Evolutionary conservation across 176 grass and related monocot genomes (phyloP).

Genomic region (Lolium perenne): DNA sequence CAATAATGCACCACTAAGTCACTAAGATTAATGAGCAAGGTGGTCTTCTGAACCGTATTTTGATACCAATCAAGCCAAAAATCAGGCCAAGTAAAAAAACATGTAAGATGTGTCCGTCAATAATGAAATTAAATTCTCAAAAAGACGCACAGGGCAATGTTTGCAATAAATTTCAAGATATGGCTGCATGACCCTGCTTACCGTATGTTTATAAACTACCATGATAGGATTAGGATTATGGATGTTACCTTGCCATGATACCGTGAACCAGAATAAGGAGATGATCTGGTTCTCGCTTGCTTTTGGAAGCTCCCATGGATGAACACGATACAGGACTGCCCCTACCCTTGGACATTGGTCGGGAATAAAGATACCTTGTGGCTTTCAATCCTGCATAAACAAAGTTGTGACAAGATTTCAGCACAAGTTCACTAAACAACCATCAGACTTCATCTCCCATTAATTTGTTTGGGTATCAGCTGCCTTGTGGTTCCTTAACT

Average conservation of each 20-base stretch:
- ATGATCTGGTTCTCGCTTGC: constrained; percentile 71
- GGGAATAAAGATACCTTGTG: neutral
- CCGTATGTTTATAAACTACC: neutral
- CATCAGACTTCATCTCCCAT: neutral
- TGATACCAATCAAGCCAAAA: constrained; percentile 6
- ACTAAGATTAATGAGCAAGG: neutral
- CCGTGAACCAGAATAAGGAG: constrained; percentile 91
- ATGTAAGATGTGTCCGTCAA: neutral
- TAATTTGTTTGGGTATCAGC: neutral
- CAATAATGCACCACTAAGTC: neutral
- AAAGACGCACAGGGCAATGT: neutral
- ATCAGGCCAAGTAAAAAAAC: neutral
- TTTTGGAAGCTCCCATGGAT: constrained; percentile 39
- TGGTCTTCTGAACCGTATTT: neutral
- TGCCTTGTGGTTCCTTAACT: neutral
- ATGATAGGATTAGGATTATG: neutral
- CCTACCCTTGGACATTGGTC: neutral
- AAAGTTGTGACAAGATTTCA: neutral
- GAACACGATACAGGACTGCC: constrained; percentile 8
- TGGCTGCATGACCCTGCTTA: neutral
- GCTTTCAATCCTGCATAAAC: constrained; percentile 25
- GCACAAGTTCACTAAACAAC: neutral
- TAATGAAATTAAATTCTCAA: neutral
- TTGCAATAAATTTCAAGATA: neutral
- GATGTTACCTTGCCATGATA: constrained; percentile 75